These are phyloP conservation scores for Maudiozyma serrabonitensis DNA, from an alignment of 805 yeast species.

Conservation along the genomic window DNA sequence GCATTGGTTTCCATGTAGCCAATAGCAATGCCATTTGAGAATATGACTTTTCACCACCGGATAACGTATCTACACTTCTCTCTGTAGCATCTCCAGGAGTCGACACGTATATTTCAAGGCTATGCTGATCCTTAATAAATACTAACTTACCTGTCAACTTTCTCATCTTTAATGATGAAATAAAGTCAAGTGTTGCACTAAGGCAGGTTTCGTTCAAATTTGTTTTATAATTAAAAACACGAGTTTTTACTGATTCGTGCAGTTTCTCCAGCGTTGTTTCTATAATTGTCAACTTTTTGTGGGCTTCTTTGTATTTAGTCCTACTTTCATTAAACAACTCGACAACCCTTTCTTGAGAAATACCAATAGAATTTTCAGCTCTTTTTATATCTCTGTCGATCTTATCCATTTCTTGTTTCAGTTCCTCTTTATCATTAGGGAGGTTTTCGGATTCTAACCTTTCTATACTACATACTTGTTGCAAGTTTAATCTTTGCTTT, in stretches of 20 bases:
- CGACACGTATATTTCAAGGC: slow-evolving; percentile 49
- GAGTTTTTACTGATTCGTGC: slow-evolving; percentile 32
- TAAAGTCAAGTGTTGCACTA: slow-evolving; percentile 48
- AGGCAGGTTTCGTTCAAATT: slow-evolving; percentile 34
- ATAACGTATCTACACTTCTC: slow-evolving; percentile 70
- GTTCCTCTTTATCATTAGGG: slow-evolving; percentile 37
- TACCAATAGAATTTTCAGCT: slow-evolving; percentile 46
- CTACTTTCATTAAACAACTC: slow-evolving; percentile 37
- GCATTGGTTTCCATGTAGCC: slow-evolving; percentile 91
- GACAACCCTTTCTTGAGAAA: slow-evolving; percentile 46
- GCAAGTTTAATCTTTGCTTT: slow-evolving; percentile 26
- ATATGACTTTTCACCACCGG: slow-evolving; percentile 96
- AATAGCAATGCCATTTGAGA: slow-evolving; percentile 81
- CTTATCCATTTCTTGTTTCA: slow-evolving; percentile 39
- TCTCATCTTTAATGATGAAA: slow-evolving; percentile 50
- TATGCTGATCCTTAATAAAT: slow-evolving; percentile 46
- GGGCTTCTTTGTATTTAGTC: slow-evolving; percentile 34
- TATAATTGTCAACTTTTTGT: slow-evolving; percentile 31
- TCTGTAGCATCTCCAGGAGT: slow-evolving; percentile 49
- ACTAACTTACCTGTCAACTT: slow-evolving; percentile 65
- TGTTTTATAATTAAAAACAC: slow-evolving; percentile 35
- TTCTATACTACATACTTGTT: slow-evolving; percentile 38
- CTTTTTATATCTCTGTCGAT: slow-evolving; percentile 39
- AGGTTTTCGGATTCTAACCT: slow-evolving; percentile 34
- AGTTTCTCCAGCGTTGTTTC: slow-evolving; percentile 26